phyloP scores from a whole-genome alignment of 768 basidiomycete genomes.

The Lactarius hatsudake region DNA sequence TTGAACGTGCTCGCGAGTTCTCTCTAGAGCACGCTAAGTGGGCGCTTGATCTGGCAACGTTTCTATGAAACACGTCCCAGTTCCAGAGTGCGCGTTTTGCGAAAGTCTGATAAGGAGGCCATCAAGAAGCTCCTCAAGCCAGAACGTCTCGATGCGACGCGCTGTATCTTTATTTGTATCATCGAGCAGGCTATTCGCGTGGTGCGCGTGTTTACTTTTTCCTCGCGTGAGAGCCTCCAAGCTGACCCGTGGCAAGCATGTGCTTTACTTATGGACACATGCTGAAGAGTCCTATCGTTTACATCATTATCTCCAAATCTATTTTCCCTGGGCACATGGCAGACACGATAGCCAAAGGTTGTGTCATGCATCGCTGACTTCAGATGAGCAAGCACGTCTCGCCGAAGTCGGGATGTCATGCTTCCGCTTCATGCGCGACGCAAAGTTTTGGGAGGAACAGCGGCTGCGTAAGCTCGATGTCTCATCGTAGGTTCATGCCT shows the following conservation, averaged over 20 bases:
- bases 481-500: neutral
- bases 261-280: conserved; percentile 24
- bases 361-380: conserved; percentile 10
- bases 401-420: conserved; percentile 16
- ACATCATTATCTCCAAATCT: conserved; percentile 21
- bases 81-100: conserved; percentile 21
- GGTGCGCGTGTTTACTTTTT: neutral
- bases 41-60: conserved; percentile 20
- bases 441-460: conserved; percentile 22
- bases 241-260: conserved; percentile 10
- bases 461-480: conserved; percentile 7
- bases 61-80: conserved; percentile 18
- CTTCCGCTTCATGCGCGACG: conserved; percentile 19
- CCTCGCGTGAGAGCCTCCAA: neutral
- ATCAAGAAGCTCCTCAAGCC: conserved; percentile 22
- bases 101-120: conserved; percentile 15
- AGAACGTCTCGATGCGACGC: conserved; percentile 16
- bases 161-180: conserved; percentile 14
- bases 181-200: conserved; percentile 17
- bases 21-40: conserved; percentile 21
- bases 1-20: conserved; percentile 23
- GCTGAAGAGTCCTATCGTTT: conserved; percentile 20
- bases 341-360: conserved; percentile 11
- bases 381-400: conserved; percentile 20
- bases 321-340: conserved; percentile 25